Evolutionary conservation across 306 rosid species (phyloP).

Genomic region (Spatholobus suberectus): DNA sequence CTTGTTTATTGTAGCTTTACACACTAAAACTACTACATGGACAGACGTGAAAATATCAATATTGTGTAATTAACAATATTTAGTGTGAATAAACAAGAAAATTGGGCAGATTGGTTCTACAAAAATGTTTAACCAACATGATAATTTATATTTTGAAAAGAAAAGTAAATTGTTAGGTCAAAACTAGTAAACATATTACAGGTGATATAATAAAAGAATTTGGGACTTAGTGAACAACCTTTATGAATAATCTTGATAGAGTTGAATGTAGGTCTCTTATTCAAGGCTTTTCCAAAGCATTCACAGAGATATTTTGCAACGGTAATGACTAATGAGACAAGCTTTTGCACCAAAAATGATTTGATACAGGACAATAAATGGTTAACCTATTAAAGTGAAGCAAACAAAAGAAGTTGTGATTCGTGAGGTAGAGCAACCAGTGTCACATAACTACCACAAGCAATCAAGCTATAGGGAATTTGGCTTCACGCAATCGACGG

Average conservation of each 20-base stretch:
- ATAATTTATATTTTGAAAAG: neutral
- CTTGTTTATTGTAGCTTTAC: no score
- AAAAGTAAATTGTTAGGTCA: neutral
- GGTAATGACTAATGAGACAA: neutral
- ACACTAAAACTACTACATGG: no score
- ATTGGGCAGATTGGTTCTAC: neutral
- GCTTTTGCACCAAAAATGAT: neutral
- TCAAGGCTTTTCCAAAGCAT: constrained; percentile 26
- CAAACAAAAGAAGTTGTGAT: no score
- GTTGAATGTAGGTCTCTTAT: neutral
- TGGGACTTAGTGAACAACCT: neutral
- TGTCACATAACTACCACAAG: no score
- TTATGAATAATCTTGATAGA: neutral
- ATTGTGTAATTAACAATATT: neutral
- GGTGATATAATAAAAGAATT: neutral
- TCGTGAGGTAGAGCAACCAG: no score
- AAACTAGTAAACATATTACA: neutral
- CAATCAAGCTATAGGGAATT: no score
- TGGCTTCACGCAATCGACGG: no score
- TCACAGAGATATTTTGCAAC: constrained; percentile 28
- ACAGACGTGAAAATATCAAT: no score
- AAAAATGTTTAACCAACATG: neutral
- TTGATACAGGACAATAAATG: no score
- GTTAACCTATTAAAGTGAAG: no score
- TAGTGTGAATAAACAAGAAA: neutral